phyloP scores from a whole-genome alignment of 768 basidiomycete genomes.

The Mycena sanguinolenta region DNA sequence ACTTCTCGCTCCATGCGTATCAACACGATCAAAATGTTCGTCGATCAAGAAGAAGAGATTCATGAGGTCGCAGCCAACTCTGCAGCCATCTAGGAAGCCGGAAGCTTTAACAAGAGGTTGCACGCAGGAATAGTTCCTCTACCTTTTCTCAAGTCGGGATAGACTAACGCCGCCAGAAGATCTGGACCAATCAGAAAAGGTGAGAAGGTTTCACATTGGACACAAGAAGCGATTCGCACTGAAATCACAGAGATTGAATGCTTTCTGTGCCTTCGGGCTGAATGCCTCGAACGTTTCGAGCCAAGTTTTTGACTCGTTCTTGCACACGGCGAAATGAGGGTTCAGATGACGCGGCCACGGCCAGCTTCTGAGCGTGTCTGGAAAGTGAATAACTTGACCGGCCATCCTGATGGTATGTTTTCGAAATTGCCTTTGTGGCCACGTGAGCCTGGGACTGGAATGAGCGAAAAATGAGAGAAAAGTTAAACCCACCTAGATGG shows the following conservation, averaged over 20 bases:
- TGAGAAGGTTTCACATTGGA: neutral
- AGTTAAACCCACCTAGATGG: no score
- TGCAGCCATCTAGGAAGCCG: conserved; percentile 25
- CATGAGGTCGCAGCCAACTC: conserved; percentile 47
- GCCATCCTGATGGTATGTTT: no score
- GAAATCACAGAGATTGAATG: conserved; percentile 52
- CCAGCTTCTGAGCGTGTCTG: conserved; percentile 45
- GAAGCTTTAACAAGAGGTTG: conserved; percentile 25
- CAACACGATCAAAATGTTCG: conserved; percentile 45
- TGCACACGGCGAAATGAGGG: conserved; percentile 43
- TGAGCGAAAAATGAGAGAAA: no score
- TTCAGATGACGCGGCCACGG: conserved; percentile 47
- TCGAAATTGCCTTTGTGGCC: no score
- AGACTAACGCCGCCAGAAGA: conserved; percentile 54
- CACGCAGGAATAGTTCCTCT: neutral
- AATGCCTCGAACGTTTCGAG: conserved; percentile 42
- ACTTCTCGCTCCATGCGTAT: conserved; percentile 37
- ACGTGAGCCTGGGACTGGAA: no score
- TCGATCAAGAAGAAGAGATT: conserved; percentile 48
- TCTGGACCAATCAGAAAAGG: conserved; percentile 40
- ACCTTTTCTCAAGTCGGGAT: conserved; percentile 51
- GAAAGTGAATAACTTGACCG: no score
- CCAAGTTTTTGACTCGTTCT: conserved; percentile 45
- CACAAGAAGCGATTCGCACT: conserved; percentile 42
- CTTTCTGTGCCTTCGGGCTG: conserved; percentile 40